Evolutionary conservation across 768 basidiomycete species (phyloP).

Genomic region (Piloderma croceum): DNA sequence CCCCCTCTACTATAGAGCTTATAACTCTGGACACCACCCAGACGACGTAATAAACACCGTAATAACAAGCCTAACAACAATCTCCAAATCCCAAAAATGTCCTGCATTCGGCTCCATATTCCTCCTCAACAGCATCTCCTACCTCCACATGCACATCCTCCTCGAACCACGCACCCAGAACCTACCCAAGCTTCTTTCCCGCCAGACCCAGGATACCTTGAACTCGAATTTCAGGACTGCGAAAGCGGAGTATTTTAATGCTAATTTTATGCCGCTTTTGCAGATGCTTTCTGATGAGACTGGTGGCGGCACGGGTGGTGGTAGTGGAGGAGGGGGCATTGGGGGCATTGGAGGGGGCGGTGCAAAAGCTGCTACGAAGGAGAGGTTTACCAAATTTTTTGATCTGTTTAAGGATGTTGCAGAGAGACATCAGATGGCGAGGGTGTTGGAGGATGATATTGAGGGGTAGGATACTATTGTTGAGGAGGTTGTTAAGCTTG

Average conservation of each 20-base stretch:
- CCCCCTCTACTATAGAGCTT: constrained; percentile 1
- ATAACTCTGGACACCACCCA: constrained; percentile 21
- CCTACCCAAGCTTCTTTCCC: constrained; percentile 50
- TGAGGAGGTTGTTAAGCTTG: constrained; percentile 73
- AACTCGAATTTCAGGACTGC: constrained; percentile 71
- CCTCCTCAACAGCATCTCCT: constrained; percentile 73
- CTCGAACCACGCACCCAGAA: constrained; percentile 42
- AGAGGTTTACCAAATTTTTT: constrained; percentile 79
- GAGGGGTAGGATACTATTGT: constrained; percentile 52
- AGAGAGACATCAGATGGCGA: constrained; percentile 66
- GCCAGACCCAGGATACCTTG: constrained; percentile 57
- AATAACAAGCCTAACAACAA: constrained; percentile 51
- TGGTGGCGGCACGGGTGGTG: too few species aligned
- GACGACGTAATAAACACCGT: constrained; percentile 72
- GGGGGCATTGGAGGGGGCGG: too few species aligned
- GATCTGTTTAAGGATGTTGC: constrained; percentile 74
- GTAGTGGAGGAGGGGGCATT: constrained; percentile 47
- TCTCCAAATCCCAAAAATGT: constrained; percentile 58
- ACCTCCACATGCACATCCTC: constrained; percentile 58
- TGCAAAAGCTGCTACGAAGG: constrained; percentile 69
- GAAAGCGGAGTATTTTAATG: constrained; percentile 79
- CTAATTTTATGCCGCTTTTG: constrained; percentile 75
- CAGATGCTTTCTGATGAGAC: constrained; percentile 52
- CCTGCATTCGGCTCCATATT: constrained; percentile 70
- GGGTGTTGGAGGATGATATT: constrained; percentile 65